Base-by-base conservation (phyloP, 2,329 filamentous ascomycete species). In the Blastomyces silverae region DNA sequence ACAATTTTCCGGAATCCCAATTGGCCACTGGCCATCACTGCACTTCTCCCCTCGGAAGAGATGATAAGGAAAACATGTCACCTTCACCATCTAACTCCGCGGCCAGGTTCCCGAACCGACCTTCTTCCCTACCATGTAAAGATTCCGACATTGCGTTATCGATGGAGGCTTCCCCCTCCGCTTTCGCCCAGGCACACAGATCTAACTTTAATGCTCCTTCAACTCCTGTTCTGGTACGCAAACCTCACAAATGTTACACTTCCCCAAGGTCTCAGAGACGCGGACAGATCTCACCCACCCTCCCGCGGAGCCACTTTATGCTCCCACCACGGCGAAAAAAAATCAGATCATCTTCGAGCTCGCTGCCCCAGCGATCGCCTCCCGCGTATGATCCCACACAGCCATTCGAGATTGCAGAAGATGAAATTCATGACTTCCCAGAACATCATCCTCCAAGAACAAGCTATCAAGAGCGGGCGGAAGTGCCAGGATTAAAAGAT, bases 221-320 rank as follows among this genome's bases (percentile, higher is more conserved):
- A 25, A 60, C 62, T 22, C 55, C 55, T 17, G 46, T 64, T 48
- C 34, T 64, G 7, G 53, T 64, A 10, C 62, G 55, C 42, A 64
- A 64, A 39, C 22, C 62, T 7, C 62, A 34, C 5, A 37, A 31
- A 53, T 44, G 39, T 15, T 37, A 7, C n/a, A 46, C 37, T 37
- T 44, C 39, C 17, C 48, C 37, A 31, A 64, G 44, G 7, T 11
- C 39, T 28, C 13, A 64, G 25, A 15, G 31, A n/a, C 15, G 42
- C n/a, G 17, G 46, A n/a, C 31, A 25, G 17, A 60, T 64, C 39
- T 57, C 56, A n/a, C 55, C 56, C 39, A 39, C 53, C 34, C 57
- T 39, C 11, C 42, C 62, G 10, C 31, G 31, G 11, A 44, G 46
- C 15, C 46, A 50, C 42, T 59, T 52, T 25, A 39, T 50, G n/a